Evolutionary conservation across 805 yeast genomes (phyloP).

Genomic region (Yamadazyma laniorum): DNA sequence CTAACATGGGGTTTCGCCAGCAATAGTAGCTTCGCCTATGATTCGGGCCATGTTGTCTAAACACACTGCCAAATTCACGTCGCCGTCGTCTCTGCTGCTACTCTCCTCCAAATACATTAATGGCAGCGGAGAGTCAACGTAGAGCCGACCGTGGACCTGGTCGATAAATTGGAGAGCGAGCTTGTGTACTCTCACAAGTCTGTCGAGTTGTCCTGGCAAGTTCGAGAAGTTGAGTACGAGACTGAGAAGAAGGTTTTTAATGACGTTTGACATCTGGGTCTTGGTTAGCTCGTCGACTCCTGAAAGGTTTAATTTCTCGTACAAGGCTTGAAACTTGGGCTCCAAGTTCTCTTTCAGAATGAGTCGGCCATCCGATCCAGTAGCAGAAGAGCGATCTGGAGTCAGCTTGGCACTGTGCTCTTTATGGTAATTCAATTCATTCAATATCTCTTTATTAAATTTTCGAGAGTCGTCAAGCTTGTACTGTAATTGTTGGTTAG

Average conservation of each 20-base stretch:
- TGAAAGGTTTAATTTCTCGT: constrained; percentile 23
- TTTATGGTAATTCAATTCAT: constrained; percentile 16
- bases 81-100: background rate
- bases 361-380: constrained; percentile 12
- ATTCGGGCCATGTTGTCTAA: constrained; percentile 12
- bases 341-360: constrained; percentile 19
- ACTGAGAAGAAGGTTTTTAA: constrained; percentile 35
- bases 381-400: background rate
- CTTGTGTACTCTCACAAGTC: constrained; percentile 27
- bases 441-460: constrained; percentile 19
- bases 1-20: too few species aligned
- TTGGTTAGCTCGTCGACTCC: constrained; percentile 29
- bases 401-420: background rate
- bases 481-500: constrained; percentile 14
- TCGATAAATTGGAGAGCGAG: constrained; percentile 30
- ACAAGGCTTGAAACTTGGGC: constrained; percentile 23
- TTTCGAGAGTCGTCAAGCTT: constrained; percentile 16
- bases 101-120: background rate
- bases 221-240: constrained; percentile 27
- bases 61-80: constrained; percentile 9
- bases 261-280: constrained; percentile 27
- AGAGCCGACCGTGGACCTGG: constrained; percentile 27
- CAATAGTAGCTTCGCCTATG: constrained; percentile 1
- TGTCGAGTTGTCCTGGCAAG: constrained; percentile 25
- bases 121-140: constrained; percentile 9